Evolutionary conservation across 805 yeast genomes (phyloP).

Genomic region (Metschnikowia colocasiae): DNA sequence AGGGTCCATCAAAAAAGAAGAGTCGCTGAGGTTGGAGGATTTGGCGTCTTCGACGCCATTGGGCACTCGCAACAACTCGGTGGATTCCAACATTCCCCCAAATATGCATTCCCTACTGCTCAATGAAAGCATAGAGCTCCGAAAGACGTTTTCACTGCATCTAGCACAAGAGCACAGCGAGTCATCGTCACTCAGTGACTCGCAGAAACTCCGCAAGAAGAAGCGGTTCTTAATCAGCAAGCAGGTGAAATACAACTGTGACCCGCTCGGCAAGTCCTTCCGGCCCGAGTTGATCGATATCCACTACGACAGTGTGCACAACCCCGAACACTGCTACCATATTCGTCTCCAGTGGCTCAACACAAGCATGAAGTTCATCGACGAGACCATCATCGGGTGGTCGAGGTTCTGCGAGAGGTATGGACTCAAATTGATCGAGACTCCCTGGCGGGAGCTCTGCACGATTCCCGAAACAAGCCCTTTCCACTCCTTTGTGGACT

Average conservation of each 20-base stretch:
- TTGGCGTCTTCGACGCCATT: background rate
- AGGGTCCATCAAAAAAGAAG: background rate
- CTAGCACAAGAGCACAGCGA: constrained; percentile 17
- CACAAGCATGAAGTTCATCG: constrained; percentile 72
- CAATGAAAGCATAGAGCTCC: constrained; percentile 6
- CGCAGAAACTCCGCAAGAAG: constrained; percentile 20
- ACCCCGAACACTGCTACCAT: constrained; percentile 93
- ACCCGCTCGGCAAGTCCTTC: constrained; percentile 65
- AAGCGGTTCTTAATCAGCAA: constrained; percentile 60
- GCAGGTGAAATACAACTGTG: constrained; percentile 67
- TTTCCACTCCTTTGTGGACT: constrained; percentile 78
- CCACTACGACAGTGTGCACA: constrained; percentile 88
- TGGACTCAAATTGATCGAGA: constrained; percentile 74
- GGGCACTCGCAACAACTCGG: constrained; percentile 4
- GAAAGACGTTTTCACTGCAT: constrained; percentile 14
- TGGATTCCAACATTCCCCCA: background rate
- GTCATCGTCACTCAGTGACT: constrained; percentile 16
- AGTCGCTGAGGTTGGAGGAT: background rate
- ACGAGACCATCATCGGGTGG: constrained; percentile 74
- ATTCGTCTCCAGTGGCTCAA: constrained; percentile 89
- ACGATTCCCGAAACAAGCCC: constrained; percentile 76
- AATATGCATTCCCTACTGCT: background rate
- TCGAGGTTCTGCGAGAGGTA: constrained; percentile 79
- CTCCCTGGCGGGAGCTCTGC: constrained; percentile 87
- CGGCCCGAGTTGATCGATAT: constrained; percentile 76